phyloP scores from a whole-genome alignment of 2,329 filamentous ascomycete genomes.

The Geosmithia flava region DNA sequence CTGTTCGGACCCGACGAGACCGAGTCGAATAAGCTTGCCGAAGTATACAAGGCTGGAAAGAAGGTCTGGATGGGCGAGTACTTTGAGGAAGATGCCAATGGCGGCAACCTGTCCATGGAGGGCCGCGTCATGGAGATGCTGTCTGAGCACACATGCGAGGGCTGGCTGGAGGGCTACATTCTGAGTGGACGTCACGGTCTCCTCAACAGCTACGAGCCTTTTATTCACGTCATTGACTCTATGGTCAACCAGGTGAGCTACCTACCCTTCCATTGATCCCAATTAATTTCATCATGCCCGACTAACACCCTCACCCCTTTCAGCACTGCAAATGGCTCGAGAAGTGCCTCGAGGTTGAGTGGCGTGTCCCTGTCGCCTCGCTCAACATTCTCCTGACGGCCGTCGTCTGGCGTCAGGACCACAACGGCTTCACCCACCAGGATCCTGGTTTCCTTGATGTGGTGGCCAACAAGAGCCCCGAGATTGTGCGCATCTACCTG shows the following conservation, averaged over 20 bases:
- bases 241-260: constrained; percentile 61
- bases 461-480: constrained; percentile 67
- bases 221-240: constrained; percentile 72
- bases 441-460: constrained; percentile 73
- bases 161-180: constrained; percentile 70
- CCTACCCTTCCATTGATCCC: too few relatives aligned
- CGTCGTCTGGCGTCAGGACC: constrained; percentile 72
- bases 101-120: constrained; percentile 55
- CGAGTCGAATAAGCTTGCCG: constrained; percentile 64
- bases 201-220: constrained; percentile 72
- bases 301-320: constrained; percentile 4
- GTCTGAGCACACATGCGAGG: constrained; percentile 70
- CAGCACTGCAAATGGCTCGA: constrained; percentile 75
- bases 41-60: constrained; percentile 61
- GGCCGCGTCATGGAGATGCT: constrained; percentile 76
- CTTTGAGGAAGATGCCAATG: constrained; percentile 63
- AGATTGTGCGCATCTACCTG: constrained; percentile 70
- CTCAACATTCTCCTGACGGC: constrained; percentile 71
- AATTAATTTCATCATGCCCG: not conserved
- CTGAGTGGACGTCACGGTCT: constrained; percentile 64
- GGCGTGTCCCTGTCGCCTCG: constrained; percentile 60
- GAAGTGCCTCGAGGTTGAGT: constrained; percentile 68
- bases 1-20: constrained; percentile 73
- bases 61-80: constrained; percentile 74
- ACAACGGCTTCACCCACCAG: constrained; percentile 76